Conservation (phyloP, 2,329 filamentous ascomycete genomes). For the Beauveria brongniartii region DNA sequence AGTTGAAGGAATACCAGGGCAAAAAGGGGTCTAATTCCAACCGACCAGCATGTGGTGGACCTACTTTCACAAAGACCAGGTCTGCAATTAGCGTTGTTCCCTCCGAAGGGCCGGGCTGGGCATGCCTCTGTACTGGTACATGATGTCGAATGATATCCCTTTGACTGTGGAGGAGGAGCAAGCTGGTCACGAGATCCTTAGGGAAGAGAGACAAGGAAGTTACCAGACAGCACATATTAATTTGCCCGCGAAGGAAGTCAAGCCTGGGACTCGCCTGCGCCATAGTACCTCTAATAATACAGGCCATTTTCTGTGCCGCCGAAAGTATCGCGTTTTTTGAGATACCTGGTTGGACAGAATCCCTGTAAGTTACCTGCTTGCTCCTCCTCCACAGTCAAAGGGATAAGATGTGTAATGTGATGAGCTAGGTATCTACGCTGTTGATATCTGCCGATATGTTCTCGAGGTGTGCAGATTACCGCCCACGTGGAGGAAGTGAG, state of each 20-base stretch:
- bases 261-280: too few species aligned
- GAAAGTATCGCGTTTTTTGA: too few species aligned
- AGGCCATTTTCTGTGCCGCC: too few species aligned
- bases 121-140: not conserved
- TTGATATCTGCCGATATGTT: not conserved
- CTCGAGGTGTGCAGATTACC: not conserved
- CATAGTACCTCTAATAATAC: too few species aligned
- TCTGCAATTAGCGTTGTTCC: not conserved
- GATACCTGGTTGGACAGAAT: too few species aligned
- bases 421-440: not conserved
- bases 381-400: too few species aligned
- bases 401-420: not conserved
- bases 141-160: not conserved
- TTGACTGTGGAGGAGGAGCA: too few species aligned
- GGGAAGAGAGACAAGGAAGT: too few species aligned
- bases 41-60: not conserved
- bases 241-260: too few species aligned
- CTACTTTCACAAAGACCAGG: not conserved
- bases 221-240: too few species aligned
- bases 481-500: not conserved
- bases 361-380: too few species aligned
- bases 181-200: too few species aligned
- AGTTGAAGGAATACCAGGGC: not conserved
- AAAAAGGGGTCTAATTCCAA: not conserved
- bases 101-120: not conserved